Base-by-base conservation (phyloP, 2,329 filamentous ascomycete genomes). In the Incumbomyces lentus region DNA sequence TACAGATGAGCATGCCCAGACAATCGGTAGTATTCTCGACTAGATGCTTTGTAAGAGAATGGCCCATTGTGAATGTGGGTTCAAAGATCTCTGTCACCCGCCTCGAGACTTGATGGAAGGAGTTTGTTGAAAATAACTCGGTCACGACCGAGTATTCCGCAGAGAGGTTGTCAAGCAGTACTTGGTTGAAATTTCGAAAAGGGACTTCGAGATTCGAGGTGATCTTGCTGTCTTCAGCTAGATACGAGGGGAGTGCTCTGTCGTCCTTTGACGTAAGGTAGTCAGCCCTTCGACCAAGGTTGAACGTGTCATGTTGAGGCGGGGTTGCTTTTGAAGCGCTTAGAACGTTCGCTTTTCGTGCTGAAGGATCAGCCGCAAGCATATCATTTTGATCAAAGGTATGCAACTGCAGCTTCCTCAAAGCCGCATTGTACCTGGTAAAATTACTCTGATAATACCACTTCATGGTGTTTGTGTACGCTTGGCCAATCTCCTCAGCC, bases 391-490 rank as follows among this genome's bases (percentile, higher is more conserved):
- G 88, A 59, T 95, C 90, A 49, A 94, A 73, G 3, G 74, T 65
- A 59, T 95, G 88, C 2, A 96, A 65, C 59, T 85, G 90, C 50
- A 98, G 74, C 63, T 87, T 93, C 46, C 84, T 82, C 5, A 98
- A 72, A 0, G 92, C 82, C 56, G 82, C 81, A 53, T 84, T 80
- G 63, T 98, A 98, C 30, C 90, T 81, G 2, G 78, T 81, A 61
- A 98, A 98, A 62, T 95, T 86, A 54, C 84, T 92, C 44, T 84
- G 68, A 62, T 96, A 96, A 61, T 98, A 98, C 92, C 92, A 98
- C 44, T 88, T 80, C 87, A 98, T 98, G 0, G 93, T 98, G 63
- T 95, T 95, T 69, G 93, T 82, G 60, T 98, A 98, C 2, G 93
- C 92, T 62, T 87, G 84, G 7, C 81, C 81, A 54, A 98, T 94